A percentile compares a stretch with the other conserved stretches of the same genome.
Evolutionary conservation across 108 stramenopile genomes (phyloP).

Genomic region (Cyclotella atomus): DNA sequence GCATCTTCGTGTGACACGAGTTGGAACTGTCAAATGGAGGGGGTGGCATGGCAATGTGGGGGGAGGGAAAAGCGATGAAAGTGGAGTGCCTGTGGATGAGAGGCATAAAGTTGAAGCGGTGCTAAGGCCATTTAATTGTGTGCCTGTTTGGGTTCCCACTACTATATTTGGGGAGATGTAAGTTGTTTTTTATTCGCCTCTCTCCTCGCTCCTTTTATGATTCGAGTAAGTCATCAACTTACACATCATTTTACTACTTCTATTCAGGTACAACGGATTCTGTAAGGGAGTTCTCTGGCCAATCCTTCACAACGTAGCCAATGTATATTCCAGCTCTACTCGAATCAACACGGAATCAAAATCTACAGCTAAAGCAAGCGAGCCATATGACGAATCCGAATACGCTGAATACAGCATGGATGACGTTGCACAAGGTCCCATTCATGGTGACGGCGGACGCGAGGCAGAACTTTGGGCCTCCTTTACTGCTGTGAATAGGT

Average conservation of each 20-base stretch:
- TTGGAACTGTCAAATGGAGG: conserved; percentile 93
- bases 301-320: conserved; percentile 94
- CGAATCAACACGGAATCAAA: conserved; percentile 28
- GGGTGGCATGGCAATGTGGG: conserved; percentile 88
- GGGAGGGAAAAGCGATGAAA: conserved; percentile 62
- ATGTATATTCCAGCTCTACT: conserved; percentile 66
- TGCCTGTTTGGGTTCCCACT: conserved; percentile 95
- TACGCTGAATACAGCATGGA: conserved; percentile 81
- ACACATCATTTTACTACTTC: neutral
- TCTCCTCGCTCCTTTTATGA: neutral
- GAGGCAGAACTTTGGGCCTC: conserved; percentile 90
- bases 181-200: conserved; percentile 54
- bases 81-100: conserved; percentile 82
- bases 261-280: conserved; percentile 91
- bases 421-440: conserved; percentile 82
- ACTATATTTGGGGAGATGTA: conserved; percentile 84
- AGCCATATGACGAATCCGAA: conserved; percentile 44
- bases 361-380: conserved; percentile 23
- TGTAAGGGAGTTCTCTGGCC: conserved; percentile 98
- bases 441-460: conserved; percentile 84
- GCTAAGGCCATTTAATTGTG: conserved; percentile 91
- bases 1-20: conserved; percentile 88
- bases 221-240: neutral
- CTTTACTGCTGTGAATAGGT: conserved; percentile 91
- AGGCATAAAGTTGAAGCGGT: conserved; percentile 88